Percentiles rank a stretch among this genome's conserved stretches.
phyloP scores from a whole-genome alignment of 257 asterid genomes.

The Oldenlandia corymbosa region DNA sequence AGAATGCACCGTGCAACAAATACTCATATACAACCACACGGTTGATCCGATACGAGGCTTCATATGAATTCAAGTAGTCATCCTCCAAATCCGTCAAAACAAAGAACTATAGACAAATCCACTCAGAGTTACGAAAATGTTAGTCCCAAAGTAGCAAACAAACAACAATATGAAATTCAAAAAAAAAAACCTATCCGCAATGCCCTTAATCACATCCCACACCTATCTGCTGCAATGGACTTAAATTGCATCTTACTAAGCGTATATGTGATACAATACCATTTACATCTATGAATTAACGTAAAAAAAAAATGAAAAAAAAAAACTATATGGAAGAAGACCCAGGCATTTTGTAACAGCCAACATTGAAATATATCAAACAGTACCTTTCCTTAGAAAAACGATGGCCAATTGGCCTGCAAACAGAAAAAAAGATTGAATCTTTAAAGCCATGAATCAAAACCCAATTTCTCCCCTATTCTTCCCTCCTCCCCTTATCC shows the following conservation, averaged over 20 bases:
- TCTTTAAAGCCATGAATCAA: not conserved
- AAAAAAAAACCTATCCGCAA: not conserved
- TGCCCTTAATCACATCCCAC: not conserved
- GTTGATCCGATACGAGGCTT: constrained; percentile 71
- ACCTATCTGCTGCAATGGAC: no score
- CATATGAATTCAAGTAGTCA: constrained; percentile 81
- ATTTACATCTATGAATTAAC: no score
- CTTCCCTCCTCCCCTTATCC: no score
- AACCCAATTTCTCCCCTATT: not conserved
- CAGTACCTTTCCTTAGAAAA: not conserved
- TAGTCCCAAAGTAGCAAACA: not conserved
- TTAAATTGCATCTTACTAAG: no score
- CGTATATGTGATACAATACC: no score
- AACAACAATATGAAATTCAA: constrained; percentile 1
- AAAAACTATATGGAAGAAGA: not conserved
- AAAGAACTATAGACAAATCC: constrained; percentile 46
- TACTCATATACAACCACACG: constrained; percentile 62
- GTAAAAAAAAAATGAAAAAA: no score
- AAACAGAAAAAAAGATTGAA: not conserved
- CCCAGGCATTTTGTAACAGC: not conserved
- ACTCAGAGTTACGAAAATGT: constrained; percentile 13
- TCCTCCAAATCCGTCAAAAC: constrained; percentile 91
- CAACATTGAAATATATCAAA: not conserved
- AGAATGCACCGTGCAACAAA: constrained; percentile 63
- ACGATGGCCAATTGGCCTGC: no score